These are phyloP conservation scores for Echites panduratus DNA, from an alignment of 257 asterid species.

Conservation along the genomic window DNA sequence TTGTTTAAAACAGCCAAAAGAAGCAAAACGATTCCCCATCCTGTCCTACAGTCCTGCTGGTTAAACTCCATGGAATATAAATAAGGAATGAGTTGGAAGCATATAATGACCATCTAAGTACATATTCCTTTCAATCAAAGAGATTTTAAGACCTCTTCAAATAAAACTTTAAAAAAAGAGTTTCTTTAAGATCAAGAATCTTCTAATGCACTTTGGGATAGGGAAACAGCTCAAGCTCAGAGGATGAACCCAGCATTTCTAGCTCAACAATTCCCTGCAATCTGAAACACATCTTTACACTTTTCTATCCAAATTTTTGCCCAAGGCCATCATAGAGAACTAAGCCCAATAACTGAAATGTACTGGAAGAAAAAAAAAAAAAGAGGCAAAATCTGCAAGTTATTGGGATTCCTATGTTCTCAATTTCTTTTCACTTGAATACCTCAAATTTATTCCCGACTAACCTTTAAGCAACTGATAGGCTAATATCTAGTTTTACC, in stretches of 20 bases:
- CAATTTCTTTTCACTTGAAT: not conserved
- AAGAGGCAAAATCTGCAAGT: not conserved
- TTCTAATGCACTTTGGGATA: not conserved
- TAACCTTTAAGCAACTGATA: not conserved
- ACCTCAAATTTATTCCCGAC: not conserved
- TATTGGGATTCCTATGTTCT: not conserved
- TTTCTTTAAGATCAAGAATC: not conserved
- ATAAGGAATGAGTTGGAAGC: not conserved
- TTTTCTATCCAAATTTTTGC: not conserved
- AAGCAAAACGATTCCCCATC: not conserved
- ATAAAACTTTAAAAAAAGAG: not conserved
- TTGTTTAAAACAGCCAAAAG: not conserved
- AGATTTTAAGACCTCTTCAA: not conserved
- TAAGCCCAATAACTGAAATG: too few species aligned
- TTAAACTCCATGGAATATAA: not conserved
- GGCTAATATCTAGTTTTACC: not conserved
- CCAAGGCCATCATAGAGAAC: too few species aligned
- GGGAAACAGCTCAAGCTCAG: not conserved
- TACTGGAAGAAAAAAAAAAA: too few species aligned
- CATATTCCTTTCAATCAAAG: not conserved
- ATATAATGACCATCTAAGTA: too few species aligned
- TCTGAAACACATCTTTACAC: not conserved
- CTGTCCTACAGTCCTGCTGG: not conserved
- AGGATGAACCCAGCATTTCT: not conserved
- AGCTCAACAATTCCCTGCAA: not conserved